Evolutionary conservation across 345 rosid genomes (phyloP).

Genomic region (Hirschfeldia incana): DNA sequence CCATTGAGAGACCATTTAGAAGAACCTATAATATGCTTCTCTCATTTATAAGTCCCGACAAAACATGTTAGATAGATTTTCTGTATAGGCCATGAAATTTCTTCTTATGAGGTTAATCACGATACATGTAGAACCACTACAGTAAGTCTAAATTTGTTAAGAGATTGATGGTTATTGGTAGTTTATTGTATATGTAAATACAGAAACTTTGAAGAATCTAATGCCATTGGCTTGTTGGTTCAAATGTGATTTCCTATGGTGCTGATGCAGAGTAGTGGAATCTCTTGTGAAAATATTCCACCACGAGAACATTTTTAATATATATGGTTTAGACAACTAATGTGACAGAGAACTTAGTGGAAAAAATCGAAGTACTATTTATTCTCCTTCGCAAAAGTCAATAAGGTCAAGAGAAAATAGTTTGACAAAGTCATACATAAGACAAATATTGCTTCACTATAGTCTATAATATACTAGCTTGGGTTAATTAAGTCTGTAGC

Average conservation of each 20-base stretch:
- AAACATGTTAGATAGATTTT: background rate
- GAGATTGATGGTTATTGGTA: conserved; percentile 19
- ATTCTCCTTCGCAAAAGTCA: conserved; percentile 3
- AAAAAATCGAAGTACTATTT: background rate
- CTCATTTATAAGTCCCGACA: conserved; percentile 12
- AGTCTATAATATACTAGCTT: too few relatives aligned
- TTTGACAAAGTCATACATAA: conserved; percentile 2
- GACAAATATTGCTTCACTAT: background rate
- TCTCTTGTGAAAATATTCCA: conserved; percentile 4
- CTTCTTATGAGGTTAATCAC: background rate
- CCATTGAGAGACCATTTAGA: conserved; percentile 14
- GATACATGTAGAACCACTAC: background rate
- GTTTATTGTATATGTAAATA: background rate
- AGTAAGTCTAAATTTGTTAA: background rate
- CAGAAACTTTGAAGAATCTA: conserved; percentile 25
- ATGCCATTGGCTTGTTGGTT: conserved; percentile 14
- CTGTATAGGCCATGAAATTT: background rate
- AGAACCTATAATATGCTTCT: conserved; percentile 17
- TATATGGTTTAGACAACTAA: background rate
- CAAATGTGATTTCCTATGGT: conserved; percentile 8
- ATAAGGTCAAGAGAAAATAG: background rate
- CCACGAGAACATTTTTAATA: background rate
- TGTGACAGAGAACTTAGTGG: background rate
- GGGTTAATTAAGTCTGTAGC: background rate
- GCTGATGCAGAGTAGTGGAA: conserved; percentile 4